Conservation (phyloP, 116 monocot genomes). For the Thalassia testudinum region DNA sequence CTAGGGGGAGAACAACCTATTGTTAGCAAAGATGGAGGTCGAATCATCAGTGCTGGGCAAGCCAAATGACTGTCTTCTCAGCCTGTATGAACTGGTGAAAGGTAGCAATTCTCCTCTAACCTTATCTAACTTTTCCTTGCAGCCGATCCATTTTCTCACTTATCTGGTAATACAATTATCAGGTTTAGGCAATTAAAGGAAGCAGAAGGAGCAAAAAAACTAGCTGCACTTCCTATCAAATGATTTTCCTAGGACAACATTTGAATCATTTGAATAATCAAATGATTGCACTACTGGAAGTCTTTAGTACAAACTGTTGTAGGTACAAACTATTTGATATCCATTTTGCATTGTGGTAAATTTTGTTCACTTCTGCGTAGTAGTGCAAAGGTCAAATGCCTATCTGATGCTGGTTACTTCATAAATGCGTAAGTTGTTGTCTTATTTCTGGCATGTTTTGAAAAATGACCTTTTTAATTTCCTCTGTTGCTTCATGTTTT, state of each 20-base stretch:
- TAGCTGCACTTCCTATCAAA: too few species aligned
- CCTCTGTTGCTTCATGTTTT: too few species aligned
- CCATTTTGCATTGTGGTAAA: slow-evolving; percentile 74
- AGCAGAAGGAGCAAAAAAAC: too few species aligned
- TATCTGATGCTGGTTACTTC: slow-evolving; percentile 89
- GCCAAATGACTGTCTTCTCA: slow-evolving; percentile 55
- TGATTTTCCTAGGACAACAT: too few species aligned
- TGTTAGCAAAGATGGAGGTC: slow-evolving; percentile 48
- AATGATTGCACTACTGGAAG: too few species aligned
- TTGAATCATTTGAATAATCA: too few species aligned
- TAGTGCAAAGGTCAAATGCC: slow-evolving; percentile 64
- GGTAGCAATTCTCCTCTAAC: slow-evolving; percentile 91
- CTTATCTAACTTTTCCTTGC: too few species aligned
- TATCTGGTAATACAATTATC: not conserved
- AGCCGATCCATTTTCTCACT: not conserved
- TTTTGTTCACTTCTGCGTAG: slow-evolving; percentile 61
- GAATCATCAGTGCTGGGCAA: slow-evolving; percentile 83
- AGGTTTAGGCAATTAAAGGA: slow-evolving; percentile 83
- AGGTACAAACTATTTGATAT: too few species aligned
- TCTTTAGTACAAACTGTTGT: too few species aligned
- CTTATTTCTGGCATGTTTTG: too few species aligned
- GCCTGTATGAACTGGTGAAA: slow-evolving; percentile 56
- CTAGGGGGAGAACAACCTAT: slow-evolving; percentile 89
- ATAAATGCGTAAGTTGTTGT: slow-evolving; percentile 42
- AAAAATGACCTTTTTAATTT: too few species aligned